Conservation (phyloP, 1,284 basidiomycete species). For the Sphaerobolus stellatus region DNA sequence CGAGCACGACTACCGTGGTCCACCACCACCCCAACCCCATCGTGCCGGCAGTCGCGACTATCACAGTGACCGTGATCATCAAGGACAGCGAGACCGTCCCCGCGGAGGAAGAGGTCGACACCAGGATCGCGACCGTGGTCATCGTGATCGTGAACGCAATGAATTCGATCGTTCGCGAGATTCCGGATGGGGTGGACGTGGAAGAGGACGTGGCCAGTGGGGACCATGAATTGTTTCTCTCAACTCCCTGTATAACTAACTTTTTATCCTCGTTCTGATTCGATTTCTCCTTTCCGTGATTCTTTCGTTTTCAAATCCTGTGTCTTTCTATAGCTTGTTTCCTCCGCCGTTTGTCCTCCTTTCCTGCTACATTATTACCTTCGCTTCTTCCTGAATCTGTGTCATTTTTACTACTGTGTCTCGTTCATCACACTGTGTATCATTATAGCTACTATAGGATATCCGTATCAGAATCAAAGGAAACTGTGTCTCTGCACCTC, state of each 20-base stretch:
- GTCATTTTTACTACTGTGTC: neutral
- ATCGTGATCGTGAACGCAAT: conserved; percentile 24
- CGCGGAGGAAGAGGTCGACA: conserved; percentile 14
- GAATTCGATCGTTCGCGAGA: conserved; percentile 14
- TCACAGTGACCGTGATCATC: neutral
- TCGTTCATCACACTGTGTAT: no score
- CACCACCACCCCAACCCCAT: no score
- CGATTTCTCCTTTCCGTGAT: neutral
- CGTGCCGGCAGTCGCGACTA: no score
- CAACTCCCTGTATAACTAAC: conserved; percentile 6
- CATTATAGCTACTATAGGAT: neutral
- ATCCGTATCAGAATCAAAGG: neutral
- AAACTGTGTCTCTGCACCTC: neutral
- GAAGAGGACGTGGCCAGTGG: conserved; percentile 40
- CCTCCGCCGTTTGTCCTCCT: neutral
- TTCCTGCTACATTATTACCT: no score
- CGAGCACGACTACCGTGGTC: neutral
- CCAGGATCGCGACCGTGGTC: neutral
- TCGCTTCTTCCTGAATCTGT: no score
- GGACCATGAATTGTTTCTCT: no score
- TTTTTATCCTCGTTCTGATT: conserved; percentile 1
- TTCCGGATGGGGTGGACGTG: conserved; percentile 28
- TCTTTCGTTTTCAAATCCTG: neutral
- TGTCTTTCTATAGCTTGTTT: neutral
- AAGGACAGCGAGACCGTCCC: conserved; percentile 17